Percentiles rank a stretch among this genome's conserved stretches.
Conservation (phyloP, 768 basidiomycete species). For the Trametes sanguinea region DNA sequence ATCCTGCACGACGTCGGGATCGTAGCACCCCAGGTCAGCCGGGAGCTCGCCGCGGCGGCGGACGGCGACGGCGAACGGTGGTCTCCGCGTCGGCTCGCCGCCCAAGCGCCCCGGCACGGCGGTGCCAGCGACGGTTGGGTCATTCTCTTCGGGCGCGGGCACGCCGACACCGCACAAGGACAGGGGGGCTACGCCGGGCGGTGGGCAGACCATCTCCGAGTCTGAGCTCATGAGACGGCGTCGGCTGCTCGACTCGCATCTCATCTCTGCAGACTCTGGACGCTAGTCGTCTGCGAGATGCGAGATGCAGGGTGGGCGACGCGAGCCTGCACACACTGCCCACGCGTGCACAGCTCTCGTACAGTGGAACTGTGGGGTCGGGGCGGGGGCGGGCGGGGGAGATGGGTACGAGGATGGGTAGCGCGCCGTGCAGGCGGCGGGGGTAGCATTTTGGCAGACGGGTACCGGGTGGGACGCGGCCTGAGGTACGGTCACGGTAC, state of each 20-base stretch:
- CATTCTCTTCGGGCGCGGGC: not conserved
- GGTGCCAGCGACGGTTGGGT: not conserved
- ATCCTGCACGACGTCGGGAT: conserved; percentile 17
- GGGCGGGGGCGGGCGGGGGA: too few species aligned
- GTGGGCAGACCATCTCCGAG: conserved; percentile 75
- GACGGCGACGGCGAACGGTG: not conserved
- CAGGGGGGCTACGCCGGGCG: conserved; percentile 28
- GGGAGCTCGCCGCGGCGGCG: not conserved
- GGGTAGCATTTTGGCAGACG: not conserved
- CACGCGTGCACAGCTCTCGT: too few species aligned
- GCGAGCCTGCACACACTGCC: too few species aligned
- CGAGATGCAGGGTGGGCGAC: too few species aligned
- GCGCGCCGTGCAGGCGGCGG: too few species aligned
- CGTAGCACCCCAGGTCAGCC: conserved; percentile 2
- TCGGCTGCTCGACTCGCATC: conserved; percentile 71
- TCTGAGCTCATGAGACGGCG: conserved; percentile 77
- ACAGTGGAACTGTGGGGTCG: too few species aligned
- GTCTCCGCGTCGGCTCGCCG: conserved; percentile 6
- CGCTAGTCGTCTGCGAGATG: too few species aligned
- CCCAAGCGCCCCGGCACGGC: conserved; percentile 9
- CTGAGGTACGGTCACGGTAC: not conserved
- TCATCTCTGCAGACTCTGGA: conserved; percentile 24
- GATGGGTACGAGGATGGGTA: too few species aligned
- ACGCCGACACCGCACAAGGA: conserved; percentile 32
- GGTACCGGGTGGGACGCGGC: not conserved